A percentile compares a stretch with the other conserved stretches of the same genome.
Conservation (phyloP, 345 rosid species). For the Laguncularia racemosa region DNA sequence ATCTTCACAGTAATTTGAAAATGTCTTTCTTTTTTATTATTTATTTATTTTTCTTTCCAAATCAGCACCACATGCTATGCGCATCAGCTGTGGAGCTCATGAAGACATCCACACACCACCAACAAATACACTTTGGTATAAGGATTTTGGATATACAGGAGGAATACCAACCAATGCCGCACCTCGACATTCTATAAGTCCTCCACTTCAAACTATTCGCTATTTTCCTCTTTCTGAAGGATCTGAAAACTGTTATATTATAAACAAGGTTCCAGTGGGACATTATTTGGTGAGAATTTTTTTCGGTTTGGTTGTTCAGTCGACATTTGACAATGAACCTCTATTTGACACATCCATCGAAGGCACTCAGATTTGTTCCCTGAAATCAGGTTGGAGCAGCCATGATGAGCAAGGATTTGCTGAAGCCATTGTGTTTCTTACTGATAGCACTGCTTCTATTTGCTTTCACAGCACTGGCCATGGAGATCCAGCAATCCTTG, state of each 20-base stretch:
- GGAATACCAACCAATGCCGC: slow-evolving; percentile 70
- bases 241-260: slow-evolving; percentile 79
- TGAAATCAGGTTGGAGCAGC: slow-evolving; percentile 80
- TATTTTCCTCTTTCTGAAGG: slow-evolving; percentile 93
- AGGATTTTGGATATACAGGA: slow-evolving; percentile 91
- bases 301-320: slow-evolving; percentile 43
- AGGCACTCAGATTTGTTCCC: slow-evolving; percentile 76
- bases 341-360: slow-evolving; percentile 82
- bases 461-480: slow-evolving; percentile 98
- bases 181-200: slow-evolving; percentile 44
- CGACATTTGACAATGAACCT: slow-evolving; percentile 62
- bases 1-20: too few relatives aligned
- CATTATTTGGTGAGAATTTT: slow-evolving; percentile 78
- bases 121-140: slow-evolving; percentile 80
- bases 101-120: slow-evolving; percentile 48
- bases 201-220: slow-evolving; percentile 68
- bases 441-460: slow-evolving; percentile 54
- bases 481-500: slow-evolving; percentile 85
- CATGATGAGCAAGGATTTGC: slow-evolving; percentile 75
- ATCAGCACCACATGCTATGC: slow-evolving; percentile 77
- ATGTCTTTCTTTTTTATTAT: too few relatives aligned
- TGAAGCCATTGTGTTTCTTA: slow-evolving; percentile 71
- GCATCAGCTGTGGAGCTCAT: slow-evolving; percentile 92
- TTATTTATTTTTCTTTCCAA: too few relatives aligned
- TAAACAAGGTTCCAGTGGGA: slow-evolving; percentile 62